A percentile compares a stretch with the other conserved stretches of the same genome.
Evolutionary conservation across 1,284 basidiomycete species (phyloP).

Genomic region (Cryptococcus wingfieldii): DNA sequence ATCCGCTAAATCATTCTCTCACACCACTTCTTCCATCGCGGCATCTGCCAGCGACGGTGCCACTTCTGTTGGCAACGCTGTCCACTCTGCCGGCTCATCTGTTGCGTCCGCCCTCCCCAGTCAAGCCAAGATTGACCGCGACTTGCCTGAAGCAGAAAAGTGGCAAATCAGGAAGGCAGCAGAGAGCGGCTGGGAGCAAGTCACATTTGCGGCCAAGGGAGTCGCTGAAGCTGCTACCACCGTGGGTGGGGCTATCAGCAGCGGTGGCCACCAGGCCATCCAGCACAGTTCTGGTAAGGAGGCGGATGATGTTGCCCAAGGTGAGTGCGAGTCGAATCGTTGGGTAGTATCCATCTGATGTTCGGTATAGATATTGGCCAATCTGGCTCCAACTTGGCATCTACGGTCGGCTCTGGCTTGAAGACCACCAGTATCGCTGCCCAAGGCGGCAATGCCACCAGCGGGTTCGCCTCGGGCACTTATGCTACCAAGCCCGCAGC

Average conservation of each 20-base stretch:
- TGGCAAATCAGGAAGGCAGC: slow-evolving; percentile 25
- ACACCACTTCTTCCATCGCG: slow-evolving; percentile 20
- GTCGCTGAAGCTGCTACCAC: slow-evolving; percentile 33
- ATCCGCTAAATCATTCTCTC: slow-evolving; percentile 9
- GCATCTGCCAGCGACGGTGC: slow-evolving; percentile 23
- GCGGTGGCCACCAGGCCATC: slow-evolving; percentile 36
- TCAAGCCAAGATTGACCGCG: slow-evolving; percentile 5
- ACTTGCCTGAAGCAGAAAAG: slow-evolving; percentile 22
- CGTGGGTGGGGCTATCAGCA: slow-evolving; percentile 34
- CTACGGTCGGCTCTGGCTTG: slow-evolving; percentile 23
- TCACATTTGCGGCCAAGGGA: slow-evolving; percentile 39
- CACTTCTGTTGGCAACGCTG: slow-evolving; percentile 14
- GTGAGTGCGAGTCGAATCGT: slow-evolving; percentile 18
- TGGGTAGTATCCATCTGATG: neutral
- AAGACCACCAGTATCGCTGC: slow-evolving; percentile 29
- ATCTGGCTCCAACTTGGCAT: slow-evolving; percentile 32
- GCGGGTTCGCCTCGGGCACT: slow-evolving; percentile 12
- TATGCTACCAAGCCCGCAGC: neutral
- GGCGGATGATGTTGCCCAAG: slow-evolving; percentile 33
- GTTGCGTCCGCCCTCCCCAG: slow-evolving; percentile 26
- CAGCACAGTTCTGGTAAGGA: slow-evolving; percentile 36
- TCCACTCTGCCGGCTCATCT: slow-evolving; percentile 34
- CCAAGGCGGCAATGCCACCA: slow-evolving; percentile 29
- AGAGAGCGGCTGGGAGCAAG: slow-evolving; percentile 41
- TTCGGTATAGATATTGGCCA: slow-evolving; percentile 31